Percentiles rank a stretch among this genome's conserved stretches.
Evolutionary conservation across 306 rosid species (phyloP).

Genomic region (Glycine latifolia): DNA sequence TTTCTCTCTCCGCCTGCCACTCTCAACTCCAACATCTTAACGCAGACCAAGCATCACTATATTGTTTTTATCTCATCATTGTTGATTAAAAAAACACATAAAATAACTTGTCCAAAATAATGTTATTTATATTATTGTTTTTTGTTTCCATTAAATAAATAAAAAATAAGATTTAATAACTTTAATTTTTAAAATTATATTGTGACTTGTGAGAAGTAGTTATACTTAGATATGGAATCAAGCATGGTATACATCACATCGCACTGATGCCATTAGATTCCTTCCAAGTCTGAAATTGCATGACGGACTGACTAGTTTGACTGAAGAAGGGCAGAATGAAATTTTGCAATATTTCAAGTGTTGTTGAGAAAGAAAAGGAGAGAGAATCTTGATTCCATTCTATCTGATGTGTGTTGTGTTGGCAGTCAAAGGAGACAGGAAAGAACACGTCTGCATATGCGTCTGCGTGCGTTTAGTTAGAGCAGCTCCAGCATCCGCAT

Average conservation of each 20-base stretch:
- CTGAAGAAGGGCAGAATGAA: not conserved
- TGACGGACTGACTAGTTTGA: constrained; percentile 11
- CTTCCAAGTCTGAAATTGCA: constrained; percentile 2
- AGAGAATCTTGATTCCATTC: constrained; percentile 15
- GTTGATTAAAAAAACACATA: not conserved
- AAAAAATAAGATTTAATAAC: too few species aligned
- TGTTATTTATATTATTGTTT: too few species aligned
- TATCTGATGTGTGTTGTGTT: not conserved
- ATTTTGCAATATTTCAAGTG: not conserved
- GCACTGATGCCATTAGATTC: not conserved
- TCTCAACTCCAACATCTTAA: constrained; percentile 22
- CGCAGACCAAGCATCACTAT: not conserved
- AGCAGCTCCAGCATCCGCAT: too few species aligned
- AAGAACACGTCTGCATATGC: not conserved
- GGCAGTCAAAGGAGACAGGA: constrained; percentile 33
- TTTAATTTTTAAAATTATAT: too few species aligned
- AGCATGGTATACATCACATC: too few species aligned
- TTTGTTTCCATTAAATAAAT: too few species aligned
- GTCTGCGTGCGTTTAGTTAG: constrained; percentile 11
- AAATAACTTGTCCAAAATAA: not conserved
- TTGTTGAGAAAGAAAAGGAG: not conserved
- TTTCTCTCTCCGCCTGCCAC: constrained; percentile 25
- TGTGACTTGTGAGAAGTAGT: too few species aligned
- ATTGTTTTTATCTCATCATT: not conserved
- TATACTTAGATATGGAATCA: too few species aligned